phyloP scores from a whole-genome alignment of 1,139 yeast genomes.

The Yarrowia galli region DNA sequence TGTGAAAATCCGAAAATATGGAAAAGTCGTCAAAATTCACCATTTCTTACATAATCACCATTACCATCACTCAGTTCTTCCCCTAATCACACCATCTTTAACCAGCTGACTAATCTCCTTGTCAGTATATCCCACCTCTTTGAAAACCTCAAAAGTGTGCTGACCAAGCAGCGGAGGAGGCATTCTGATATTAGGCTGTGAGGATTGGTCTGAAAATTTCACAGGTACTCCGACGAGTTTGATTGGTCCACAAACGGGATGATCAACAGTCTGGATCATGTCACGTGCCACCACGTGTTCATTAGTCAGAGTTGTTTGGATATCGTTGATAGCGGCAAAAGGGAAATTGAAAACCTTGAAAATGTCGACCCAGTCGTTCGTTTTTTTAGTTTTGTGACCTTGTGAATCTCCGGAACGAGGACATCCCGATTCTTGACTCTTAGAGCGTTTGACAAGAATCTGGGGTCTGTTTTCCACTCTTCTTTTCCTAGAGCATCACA shows the following conservation, averaged over 20 bases:
- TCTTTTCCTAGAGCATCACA: constrained; percentile 51
- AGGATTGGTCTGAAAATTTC: constrained; percentile 50
- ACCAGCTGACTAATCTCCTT: constrained; percentile 44
- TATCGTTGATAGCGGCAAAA: constrained; percentile 55
- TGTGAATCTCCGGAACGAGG: constrained; percentile 51
- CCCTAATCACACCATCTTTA: constrained; percentile 46
- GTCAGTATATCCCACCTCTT: constrained; percentile 44
- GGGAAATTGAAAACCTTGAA: constrained; percentile 52
- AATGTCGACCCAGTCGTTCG: constrained; percentile 51
- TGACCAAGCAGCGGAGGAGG: constrained; percentile 55
- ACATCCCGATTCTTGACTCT: constrained; percentile 51
- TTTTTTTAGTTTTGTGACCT: constrained; percentile 48
- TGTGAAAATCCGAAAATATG: too few relatives aligned
- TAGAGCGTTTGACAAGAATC: constrained; percentile 51
- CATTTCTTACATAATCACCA: too few relatives aligned
- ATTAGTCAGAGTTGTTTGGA: constrained; percentile 51
- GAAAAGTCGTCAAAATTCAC: too few relatives aligned
- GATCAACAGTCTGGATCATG: constrained; percentile 52
- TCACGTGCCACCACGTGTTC: constrained; percentile 53
- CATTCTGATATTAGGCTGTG: constrained; percentile 50
- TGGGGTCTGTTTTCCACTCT: constrained; percentile 52
- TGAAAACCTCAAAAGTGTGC: constrained; percentile 49
- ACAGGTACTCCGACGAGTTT: constrained; percentile 54
- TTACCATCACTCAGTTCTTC: constrained; percentile 4
- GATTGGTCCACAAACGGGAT: constrained; percentile 51